Percentiles rank a stretch among this genome's conserved stretches.
These are phyloP conservation scores for Colletotrichum noveboracense DNA, from an alignment of 2,329 filamentous ascomycete species.

Conservation along the genomic window DNA sequence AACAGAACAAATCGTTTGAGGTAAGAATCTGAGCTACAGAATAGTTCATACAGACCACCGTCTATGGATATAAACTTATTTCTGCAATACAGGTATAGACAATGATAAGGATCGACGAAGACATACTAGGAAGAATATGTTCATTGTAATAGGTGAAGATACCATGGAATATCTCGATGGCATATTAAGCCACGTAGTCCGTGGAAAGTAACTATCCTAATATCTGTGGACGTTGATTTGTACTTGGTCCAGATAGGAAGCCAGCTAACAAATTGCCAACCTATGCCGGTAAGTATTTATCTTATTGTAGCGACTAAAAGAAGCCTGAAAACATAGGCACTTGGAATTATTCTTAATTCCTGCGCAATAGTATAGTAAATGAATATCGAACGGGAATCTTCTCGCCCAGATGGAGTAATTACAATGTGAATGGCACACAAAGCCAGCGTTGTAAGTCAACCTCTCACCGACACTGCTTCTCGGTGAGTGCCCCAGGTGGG, in stretches of 20 bases:
- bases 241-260: neutral
- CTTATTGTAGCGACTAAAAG: neutral
- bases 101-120: neutral
- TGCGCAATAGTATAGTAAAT: neutral
- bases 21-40: neutral
- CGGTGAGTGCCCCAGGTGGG: neutral
- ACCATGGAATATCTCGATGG: neutral
- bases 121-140: neutral
- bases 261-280: neutral
- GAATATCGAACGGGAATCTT: neutral
- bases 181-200: neutral
- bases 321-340: neutral
- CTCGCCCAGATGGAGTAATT: neutral
- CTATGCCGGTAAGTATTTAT: neutral
- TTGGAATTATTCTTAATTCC: rapidly evolving
- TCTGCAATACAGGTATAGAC: neutral
- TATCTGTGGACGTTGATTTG: neutral
- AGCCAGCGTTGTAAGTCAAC: neutral
- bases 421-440: neutral
- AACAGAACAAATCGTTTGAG: neutral
- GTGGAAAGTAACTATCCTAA: neutral
- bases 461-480: neutral
- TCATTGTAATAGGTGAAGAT: neutral
- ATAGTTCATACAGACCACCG: neutral
- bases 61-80: neutral